Conservation (phyloP, 108 stramenopile genomes). For the Nitzschia inconspicua region DNA sequence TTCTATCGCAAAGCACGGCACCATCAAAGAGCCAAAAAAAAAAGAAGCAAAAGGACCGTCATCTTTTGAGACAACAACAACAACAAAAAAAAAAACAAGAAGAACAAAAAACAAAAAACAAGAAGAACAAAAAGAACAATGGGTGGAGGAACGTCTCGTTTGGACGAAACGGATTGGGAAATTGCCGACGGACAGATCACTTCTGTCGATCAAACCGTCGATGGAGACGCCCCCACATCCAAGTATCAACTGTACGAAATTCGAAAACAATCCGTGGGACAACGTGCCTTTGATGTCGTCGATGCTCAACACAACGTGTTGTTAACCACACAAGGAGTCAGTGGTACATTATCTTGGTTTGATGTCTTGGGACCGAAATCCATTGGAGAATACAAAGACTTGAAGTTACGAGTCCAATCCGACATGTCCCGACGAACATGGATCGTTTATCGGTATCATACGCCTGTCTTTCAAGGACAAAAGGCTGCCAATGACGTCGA, state of each 20-base stretch:
- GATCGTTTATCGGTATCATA: constrained; percentile 30
- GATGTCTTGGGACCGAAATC: constrained; percentile 31
- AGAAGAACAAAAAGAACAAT: too few relatives aligned
- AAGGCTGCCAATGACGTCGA: not conserved
- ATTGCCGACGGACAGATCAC: constrained; percentile 23
- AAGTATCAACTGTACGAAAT: constrained; percentile 18
- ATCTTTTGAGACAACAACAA: not conserved
- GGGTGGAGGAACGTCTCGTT: too few relatives aligned
- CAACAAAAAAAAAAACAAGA: not conserved
- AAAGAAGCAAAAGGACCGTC: too few relatives aligned
- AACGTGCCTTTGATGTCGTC: constrained; percentile 39
- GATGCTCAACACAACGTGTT: constrained; percentile 26
- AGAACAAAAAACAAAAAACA: too few relatives aligned
- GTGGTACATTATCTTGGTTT: constrained; percentile 45
- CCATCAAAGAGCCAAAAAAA: too few relatives aligned
- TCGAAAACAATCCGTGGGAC: constrained; percentile 23
- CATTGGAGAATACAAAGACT: not conserved
- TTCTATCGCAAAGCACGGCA: too few relatives aligned
- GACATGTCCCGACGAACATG: constrained; percentile 22
- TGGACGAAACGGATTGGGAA: too few relatives aligned
- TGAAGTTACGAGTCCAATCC: constrained; percentile 16
- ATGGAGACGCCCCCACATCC: constrained; percentile 29
- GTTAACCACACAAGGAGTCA: constrained; percentile 33
- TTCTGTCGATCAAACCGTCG: constrained; percentile 19
- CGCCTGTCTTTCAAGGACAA: constrained; percentile 31